Evolutionary conservation across 1,284 basidiomycete species (phyloP).

Genomic region (Leccinum pachyderme): DNA sequence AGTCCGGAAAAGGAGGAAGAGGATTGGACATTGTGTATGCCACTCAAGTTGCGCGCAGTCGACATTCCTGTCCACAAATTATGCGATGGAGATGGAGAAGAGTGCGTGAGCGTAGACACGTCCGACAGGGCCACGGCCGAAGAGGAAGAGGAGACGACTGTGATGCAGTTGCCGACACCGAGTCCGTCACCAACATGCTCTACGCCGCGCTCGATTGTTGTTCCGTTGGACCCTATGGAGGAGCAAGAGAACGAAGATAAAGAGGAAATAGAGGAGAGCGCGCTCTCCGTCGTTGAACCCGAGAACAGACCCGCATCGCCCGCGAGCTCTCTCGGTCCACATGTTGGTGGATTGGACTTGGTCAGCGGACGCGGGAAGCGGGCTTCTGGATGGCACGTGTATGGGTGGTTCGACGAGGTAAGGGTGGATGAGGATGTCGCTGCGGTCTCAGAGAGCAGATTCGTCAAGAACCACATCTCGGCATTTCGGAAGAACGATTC

Average conservation of each 20-base stretch:
- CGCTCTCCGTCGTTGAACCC: not conserved
- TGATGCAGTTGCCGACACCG: constrained; percentile 27
- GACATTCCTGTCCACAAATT: not conserved
- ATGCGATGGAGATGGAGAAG: constrained; percentile 11
- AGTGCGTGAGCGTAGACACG: constrained; percentile 1
- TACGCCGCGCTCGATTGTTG: constrained; percentile 1
- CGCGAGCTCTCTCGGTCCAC: constrained; percentile 25
- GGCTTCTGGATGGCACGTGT: constrained; percentile 34
- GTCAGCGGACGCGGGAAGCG: constrained; percentile 31
- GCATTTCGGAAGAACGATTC: constrained; percentile 16
- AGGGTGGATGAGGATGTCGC: constrained; percentile 1
- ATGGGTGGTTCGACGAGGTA: constrained; percentile 33
- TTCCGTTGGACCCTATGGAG: constrained; percentile 6
- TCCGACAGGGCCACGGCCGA: not conserved
- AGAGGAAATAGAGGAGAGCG: not conserved
- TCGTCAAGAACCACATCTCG: constrained; percentile 13
- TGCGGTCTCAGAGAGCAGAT: not conserved
- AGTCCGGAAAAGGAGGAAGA: constrained; percentile 12
- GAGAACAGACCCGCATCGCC: constrained; percentile 16
- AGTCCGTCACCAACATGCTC: constrained; percentile 27
- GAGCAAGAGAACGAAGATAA: not conserved
- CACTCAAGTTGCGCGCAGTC: constrained; percentile 18
- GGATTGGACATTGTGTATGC: constrained; percentile 36
- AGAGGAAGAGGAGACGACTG: not conserved
- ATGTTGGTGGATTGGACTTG: constrained; percentile 31